Base-by-base conservation (phyloP, 2,329 filamentous ascomycete genomes). In the Tothia fuscella region DNA sequence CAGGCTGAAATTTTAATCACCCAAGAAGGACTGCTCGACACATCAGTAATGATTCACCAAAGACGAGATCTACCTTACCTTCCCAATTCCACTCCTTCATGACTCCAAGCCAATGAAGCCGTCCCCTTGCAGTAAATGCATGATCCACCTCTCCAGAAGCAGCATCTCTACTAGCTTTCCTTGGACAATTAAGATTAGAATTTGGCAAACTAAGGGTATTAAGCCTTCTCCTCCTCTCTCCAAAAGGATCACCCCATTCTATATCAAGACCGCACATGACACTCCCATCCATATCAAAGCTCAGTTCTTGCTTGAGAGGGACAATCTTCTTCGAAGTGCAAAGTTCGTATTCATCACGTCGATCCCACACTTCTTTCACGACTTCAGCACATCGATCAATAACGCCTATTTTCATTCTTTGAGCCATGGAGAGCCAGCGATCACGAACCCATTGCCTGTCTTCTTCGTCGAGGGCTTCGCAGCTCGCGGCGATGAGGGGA, bases 31-130 rank as follows among this genome's bases (percentile, higher is more conserved):
- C 63, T 58, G 19, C 3, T 7, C 6, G 13, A 20, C 12, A n/a
- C 14, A 14, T 42, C 26, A 42, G 30, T 25, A 33, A 26, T 14
- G 20, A 7, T 24, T 16, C 19, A 25, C 9, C 29, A 14, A 22
- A 26, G 24, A 17, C 28, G n/a, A 14, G 17, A 26, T 3, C 24
- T 14, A 50, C 63, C 70, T 62, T 62, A 80, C 78, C 71, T 68
- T 82, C 78, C 78, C 79, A 83, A n/a, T 67, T 63, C 75, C 76
- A 80, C 49, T 82, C 78, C 47, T 71, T 72, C 79, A 82, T 82
- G 31, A 83, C 76, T 28, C 77, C 74, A 6, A 80, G 64, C 79
- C 79, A 83, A 57, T 83, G 79, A 51, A 80, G 58, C 34, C 65
- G 65, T 3, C 79, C 78, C 47, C 74, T 68, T n/a, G 82, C 75